Evolutionary conservation across 2,329 filamentous ascomycete genomes (phyloP), one percentile per base, ranked within the genome.

Genomic region (Fusarium siculi): DNA sequence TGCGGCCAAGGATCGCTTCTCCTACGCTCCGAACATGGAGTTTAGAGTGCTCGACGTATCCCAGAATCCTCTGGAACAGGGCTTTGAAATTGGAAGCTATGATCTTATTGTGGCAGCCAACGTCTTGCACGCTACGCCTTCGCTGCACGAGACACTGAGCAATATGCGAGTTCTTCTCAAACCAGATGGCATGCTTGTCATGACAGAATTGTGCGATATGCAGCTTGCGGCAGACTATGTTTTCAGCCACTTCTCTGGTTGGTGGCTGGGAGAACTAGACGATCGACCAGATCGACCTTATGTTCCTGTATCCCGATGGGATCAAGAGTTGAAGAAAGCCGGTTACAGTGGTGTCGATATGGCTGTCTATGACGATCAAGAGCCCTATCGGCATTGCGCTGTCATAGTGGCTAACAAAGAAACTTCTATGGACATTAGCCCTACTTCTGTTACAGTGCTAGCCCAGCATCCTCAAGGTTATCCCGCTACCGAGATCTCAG

Each of bases 201-300:
- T 81, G 14, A 71, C 73, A 9, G 80, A n/a, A n/a, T n/a, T n/a
- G n/a, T n/a, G n/a, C n/a, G n/a, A n/a, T n/a, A n/a, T n/a, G n/a
- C n/a, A n/a, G n/a, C n/a, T n/a, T n/a, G n/a, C n/a, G n/a, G n/a
- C n/a, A n/a, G n/a, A n/a, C 25, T 68, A 74, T 25, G 60, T 72
- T 21, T 81, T 81, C 23, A 80, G 81, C 9, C 67, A 74, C 28
- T 71, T 82, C 4, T 76, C 79, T 9, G 81, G 80, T 2, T 83
- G 82, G 82, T 83, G 66, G 70, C 9, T 68, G 8, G 66, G 66
- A 14, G 66, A n/a, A n/a, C n/a, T n/a, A n/a, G n/a, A n/a, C n/a
- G n/a, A n/a, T n/a, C n/a, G 66, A 14, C 49, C 52, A 3, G 62
- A 68, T 25, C 63, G 57, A 6, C 66, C 66, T 28, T 66, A 68